Evolutionary conservation across 352 stramenopile genomes (phyloP).

Genomic region (Globisporangium yorkense): DNA sequence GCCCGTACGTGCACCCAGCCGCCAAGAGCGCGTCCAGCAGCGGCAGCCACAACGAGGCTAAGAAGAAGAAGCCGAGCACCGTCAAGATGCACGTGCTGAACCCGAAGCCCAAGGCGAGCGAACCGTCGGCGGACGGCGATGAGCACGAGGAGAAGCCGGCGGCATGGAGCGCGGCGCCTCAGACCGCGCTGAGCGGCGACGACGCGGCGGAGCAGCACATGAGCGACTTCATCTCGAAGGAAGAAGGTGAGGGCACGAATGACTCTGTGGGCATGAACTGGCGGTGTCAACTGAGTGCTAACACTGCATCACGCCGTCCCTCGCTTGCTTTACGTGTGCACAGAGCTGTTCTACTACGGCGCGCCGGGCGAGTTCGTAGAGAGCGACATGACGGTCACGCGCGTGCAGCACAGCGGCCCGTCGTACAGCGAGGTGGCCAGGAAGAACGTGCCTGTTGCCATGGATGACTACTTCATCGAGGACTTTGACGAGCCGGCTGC

Average conservation of each 20-base stretch:
- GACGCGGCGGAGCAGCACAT: constrained; percentile 26
- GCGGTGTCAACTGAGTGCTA: neutral
- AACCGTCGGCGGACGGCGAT: constrained; percentile 12
- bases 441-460: constrained; percentile 24
- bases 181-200: constrained; percentile 12
- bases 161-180: neutral
- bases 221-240: constrained; percentile 75
- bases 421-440: constrained; percentile 51
- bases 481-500: constrained; percentile 31
- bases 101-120: constrained; percentile 21
- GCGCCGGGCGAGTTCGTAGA: constrained; percentile 59
- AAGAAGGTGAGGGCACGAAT: constrained; percentile 41
- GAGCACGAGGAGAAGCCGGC: constrained; percentile 33
- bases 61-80: constrained; percentile 13
- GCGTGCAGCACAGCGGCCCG: constrained; percentile 16
- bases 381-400: constrained; percentile 9
- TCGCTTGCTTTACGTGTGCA: neutral
- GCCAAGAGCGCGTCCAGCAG: constrained; percentile 14
- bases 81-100: constrained; percentile 27
- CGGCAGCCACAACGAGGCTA: constrained; percentile 9
- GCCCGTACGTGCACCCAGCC: constrained; percentile 53
- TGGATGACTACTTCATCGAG: constrained; percentile 19
- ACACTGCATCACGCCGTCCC: neutral
- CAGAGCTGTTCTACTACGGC: constrained; percentile 78
- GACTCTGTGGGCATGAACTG: neutral